Percentiles rank a stretch among this genome's conserved stretches.
phyloP scores from a whole-genome alignment of 2,329 filamentous ascomycete genomes.

The Calonectria honghensis region DNA sequence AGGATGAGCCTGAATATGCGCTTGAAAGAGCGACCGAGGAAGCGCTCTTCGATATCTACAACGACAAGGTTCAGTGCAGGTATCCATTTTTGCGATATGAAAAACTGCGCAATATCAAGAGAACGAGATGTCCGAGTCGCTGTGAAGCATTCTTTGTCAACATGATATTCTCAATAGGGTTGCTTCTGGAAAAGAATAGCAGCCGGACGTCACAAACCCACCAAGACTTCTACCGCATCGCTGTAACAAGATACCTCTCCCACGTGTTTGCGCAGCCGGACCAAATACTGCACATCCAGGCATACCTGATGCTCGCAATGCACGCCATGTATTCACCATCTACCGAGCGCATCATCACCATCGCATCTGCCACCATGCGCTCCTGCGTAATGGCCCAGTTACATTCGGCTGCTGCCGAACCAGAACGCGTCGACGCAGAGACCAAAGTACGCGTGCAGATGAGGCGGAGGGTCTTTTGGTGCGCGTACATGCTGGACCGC shows the following conservation, averaged over 20 bases:
- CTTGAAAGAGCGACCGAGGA: background rate
- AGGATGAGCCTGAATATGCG: background rate
- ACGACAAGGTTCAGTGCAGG: constrained; percentile 9
- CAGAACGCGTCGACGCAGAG: background rate
- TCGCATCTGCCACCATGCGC: constrained; percentile 17
- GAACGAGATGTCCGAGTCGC: background rate
- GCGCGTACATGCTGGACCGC: constrained; percentile 14
- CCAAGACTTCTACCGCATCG: constrained; percentile 16
- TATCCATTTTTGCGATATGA: constrained; percentile 12
- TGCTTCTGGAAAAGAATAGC: constrained; percentile 8
- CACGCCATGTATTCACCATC: constrained; percentile 10
- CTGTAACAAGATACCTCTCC: background rate
- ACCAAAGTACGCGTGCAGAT: constrained; percentile 18
- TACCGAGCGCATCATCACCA: constrained; percentile 18
- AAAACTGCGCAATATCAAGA: constrained; percentile 6
- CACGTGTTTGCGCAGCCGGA: background rate
- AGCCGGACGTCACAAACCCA: background rate
- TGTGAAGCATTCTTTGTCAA: constrained; percentile 1
- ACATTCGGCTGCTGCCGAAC: constrained; percentile 9
- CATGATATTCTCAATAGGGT: constrained; percentile 15
- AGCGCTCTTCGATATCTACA: background rate
- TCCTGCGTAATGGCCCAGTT: constrained; percentile 19
- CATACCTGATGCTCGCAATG: constrained; percentile 14
- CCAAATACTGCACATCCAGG: constrained; percentile 13
- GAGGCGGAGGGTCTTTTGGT: constrained; percentile 17